These are phyloP conservation scores for Musa itinerans DNA, from an alignment of 176 grass and related monocot species.

Conservation along the genomic window DNA sequence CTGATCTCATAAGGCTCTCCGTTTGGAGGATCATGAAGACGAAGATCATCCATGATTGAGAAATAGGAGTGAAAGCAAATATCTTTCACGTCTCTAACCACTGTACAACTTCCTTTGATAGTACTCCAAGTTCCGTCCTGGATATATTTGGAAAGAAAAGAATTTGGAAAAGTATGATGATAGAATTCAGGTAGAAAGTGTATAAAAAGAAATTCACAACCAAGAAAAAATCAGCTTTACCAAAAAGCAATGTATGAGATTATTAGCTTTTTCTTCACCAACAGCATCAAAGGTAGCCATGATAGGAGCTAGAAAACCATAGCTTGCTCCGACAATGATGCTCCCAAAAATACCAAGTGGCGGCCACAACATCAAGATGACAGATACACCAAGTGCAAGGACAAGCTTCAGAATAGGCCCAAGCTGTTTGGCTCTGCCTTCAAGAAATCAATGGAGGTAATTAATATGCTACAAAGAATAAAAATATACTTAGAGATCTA, in stretches of 20 bases:
- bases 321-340: slow-evolving; percentile 43
- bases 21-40: slow-evolving; percentile 43
- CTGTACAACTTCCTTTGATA: slow-evolving; percentile 62
- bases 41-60: slow-evolving; percentile 73
- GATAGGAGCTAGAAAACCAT: slow-evolving; percentile 82
- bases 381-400: slow-evolving; percentile 49
- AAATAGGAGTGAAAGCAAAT: slow-evolving; percentile 84
- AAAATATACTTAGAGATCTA: not conserved
- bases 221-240: slow-evolving; percentile 31
- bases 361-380: slow-evolving; percentile 47
- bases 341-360: slow-evolving; percentile 59
- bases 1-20: slow-evolving; percentile 79
- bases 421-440: slow-evolving; percentile 68
- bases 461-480: slow-evolving; percentile 28
- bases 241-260: slow-evolving; percentile 78
- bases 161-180: slow-evolving; percentile 3
- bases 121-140: slow-evolving; percentile 94
- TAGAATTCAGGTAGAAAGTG: slow-evolving; percentile 16
- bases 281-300: slow-evolving; percentile 83
- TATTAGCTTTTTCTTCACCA: slow-evolving; percentile 79
- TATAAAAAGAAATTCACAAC: slow-evolving; percentile 9
- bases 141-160: slow-evolving; percentile 6
- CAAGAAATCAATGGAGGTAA: slow-evolving; percentile 27
- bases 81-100: slow-evolving; percentile 82
- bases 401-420: slow-evolving; percentile 75